Base-by-base conservation (phyloP, 2,329 filamentous ascomycete species). In the Diplodia scrobiculata region DNA sequence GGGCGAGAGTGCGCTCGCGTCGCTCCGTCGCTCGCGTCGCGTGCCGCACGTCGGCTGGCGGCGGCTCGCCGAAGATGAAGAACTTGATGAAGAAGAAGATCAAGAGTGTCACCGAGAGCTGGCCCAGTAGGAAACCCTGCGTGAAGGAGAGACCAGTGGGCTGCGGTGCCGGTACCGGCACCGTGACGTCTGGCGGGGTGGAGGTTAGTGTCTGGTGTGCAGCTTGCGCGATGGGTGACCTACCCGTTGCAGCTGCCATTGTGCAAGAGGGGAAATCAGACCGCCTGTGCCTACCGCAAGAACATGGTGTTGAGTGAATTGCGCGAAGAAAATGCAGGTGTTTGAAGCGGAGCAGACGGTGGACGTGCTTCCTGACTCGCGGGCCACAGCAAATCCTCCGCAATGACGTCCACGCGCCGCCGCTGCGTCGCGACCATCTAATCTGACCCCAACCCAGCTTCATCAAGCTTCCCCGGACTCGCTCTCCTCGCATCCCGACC, bases 31-130 rank as follows among this genome's bases (percentile, higher is more conserved):
- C 91, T 70, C 90, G 87, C 51, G 90, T 82, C 7, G 91, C 84
- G 13, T 92, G 91, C 21, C 90, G 91, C 65, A 89, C 87, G 69
- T 96, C 92, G 68, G 92, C 84, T 1, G 91, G 92, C 0, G 92
- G 92, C 5, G 92, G 88, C 75, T 98, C 95, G 72, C 95, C 95
- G 75, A 99, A 98, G 75, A 99, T 98, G 85, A 99, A 99, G 86
- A 97, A 99, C 77, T 97, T 97, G 79, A 99, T 98, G 80, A 99
- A 98, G 71, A 90, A 91, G 70, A 92, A 93, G 68, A 99, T 87
- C 47, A 99, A 84, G 27, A 98, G 82, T 14, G 97, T 91, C 53
- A 99, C 91, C 1, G 92, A 96, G 62, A 99, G 84, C 78, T 99
- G 95, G 59, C 95, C 95, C 36, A 98, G 84, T 58, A 99, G 87